Percentiles rank a stretch among this genome's conserved stretches.
Conservation (phyloP, 768 basidiomycete genomes). For the Lyophyllum atratum region DNA sequence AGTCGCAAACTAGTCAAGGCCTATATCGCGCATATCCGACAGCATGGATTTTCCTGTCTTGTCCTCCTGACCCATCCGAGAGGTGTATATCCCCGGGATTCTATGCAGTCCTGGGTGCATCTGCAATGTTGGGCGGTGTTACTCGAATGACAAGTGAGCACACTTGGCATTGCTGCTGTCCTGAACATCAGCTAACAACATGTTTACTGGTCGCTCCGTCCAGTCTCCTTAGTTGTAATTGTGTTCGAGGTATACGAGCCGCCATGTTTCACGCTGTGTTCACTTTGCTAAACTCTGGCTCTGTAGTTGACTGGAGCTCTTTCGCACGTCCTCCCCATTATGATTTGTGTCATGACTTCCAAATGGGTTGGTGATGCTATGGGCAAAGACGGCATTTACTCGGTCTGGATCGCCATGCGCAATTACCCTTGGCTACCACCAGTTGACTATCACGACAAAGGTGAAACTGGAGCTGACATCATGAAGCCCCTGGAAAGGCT, state of each 20-base stretch:
- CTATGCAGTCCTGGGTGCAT: slow-evolving; percentile 76
- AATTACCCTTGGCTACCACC: slow-evolving; percentile 73
- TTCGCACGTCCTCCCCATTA: slow-evolving; percentile 80
- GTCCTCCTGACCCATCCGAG: slow-evolving; percentile 70
- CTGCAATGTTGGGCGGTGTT: slow-evolving; percentile 75
- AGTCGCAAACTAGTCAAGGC: slow-evolving; percentile 52
- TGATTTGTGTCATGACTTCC: slow-evolving; percentile 76
- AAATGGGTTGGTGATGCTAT: slow-evolving; percentile 80
- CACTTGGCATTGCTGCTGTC: background rate
- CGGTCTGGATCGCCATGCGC: slow-evolving; percentile 72
- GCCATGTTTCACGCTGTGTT: background rate
- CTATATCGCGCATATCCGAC: slow-evolving; percentile 64
- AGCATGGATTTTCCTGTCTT: slow-evolving; percentile 71
- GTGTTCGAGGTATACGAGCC: slow-evolving; percentile 56
- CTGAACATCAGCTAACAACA: background rate
- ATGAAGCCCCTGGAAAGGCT: slow-evolving; percentile 58
- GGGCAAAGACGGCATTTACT: slow-evolving; percentile 68
- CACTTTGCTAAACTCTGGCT: background rate
- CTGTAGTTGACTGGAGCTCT: slow-evolving; percentile 72
- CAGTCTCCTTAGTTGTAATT: slow-evolving; percentile 77
- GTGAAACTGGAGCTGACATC: slow-evolving; percentile 59
- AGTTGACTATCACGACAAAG: slow-evolving; percentile 63
- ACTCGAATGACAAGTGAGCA: slow-evolving; percentile 73
- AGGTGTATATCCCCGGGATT: slow-evolving; percentile 75
- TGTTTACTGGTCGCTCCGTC: slow-evolving; percentile 2